phyloP scores from a whole-genome alignment of 2,329 filamentous ascomycete genomes.

The Alternaria tenuissima region DNA sequence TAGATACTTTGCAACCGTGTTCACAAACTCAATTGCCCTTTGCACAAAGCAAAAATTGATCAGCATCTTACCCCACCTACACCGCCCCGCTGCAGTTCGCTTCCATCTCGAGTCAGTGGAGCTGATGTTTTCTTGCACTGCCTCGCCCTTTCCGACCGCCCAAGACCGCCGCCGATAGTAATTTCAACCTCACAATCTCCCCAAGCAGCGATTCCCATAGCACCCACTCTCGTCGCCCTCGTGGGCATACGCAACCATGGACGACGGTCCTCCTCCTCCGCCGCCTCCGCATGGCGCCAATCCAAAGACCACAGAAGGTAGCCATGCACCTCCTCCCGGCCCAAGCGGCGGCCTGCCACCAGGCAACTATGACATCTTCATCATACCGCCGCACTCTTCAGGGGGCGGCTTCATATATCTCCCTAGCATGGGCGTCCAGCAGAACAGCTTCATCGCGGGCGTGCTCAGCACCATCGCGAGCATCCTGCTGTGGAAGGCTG shows the following conservation, averaged over 20 bases:
- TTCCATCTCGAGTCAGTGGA: slow-evolving; percentile 27
- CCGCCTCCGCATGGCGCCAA: slow-evolving; percentile 86
- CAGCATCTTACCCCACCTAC: slow-evolving; percentile 11
- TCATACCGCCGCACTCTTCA: slow-evolving; percentile 90
- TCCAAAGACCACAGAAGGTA: slow-evolving; percentile 65
- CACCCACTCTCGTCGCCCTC: slow-evolving; percentile 29
- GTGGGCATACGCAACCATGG: slow-evolving; percentile 44
- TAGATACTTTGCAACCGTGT: slow-evolving; percentile 14
- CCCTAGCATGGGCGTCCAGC: slow-evolving; percentile 84
- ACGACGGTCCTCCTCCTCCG: slow-evolving; percentile 70
- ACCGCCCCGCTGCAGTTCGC: slow-evolving; percentile 10
- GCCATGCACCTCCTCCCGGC: slow-evolving; percentile 31
- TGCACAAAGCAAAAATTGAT: slow-evolving; percentile 7
- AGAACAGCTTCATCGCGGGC: slow-evolving; percentile 90
- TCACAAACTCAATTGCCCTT: slow-evolving; percentile 13
- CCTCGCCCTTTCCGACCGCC: slow-evolving; percentile 21
- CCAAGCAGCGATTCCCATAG: slow-evolving; percentile 22
- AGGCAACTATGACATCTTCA: slow-evolving; percentile 96
- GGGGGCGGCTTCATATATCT: slow-evolving; percentile 92
- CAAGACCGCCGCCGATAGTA: slow-evolving; percentile 11
- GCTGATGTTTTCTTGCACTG: slow-evolving; percentile 39
- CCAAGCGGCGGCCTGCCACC: slow-evolving; percentile 71
- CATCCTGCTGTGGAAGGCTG: slow-evolving; percentile 74
- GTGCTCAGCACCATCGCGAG: slow-evolving; percentile 78
- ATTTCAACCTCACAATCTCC: neutral